These are phyloP conservation scores for Botrytis fabae DNA, from an alignment of 2,329 filamentous ascomycete genomes.

Conservation along the genomic window DNA sequence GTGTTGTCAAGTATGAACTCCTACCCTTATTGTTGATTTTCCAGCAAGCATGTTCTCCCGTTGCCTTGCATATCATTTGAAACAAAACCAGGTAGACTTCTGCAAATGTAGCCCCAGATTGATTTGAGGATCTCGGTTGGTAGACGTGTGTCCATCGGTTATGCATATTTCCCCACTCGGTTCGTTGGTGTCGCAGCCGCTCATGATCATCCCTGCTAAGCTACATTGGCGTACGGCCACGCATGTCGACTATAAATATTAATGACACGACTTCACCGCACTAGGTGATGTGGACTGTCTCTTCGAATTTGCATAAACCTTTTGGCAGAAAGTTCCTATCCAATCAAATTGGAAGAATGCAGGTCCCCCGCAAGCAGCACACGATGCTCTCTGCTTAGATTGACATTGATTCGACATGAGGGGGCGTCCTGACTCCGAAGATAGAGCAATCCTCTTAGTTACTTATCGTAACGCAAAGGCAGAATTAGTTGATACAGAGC, in stretches of 20 bases:
- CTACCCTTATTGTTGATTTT: background rate
- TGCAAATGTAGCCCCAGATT: background rate
- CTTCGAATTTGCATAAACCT: background rate
- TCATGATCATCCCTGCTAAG: background rate
- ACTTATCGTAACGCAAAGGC: background rate
- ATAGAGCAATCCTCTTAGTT: background rate
- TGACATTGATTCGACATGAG: background rate
- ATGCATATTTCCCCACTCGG: constrained; percentile 12
- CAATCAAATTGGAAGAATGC: background rate
- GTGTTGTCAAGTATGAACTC: constrained; percentile 9
- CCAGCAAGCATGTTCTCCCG: background rate
- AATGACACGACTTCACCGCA: constrained; percentile 4
- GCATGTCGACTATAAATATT: constrained; percentile 1
- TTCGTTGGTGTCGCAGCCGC: background rate
- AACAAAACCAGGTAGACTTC: constrained; percentile 1
- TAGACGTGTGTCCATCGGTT: background rate
- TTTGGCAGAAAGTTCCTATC: background rate
- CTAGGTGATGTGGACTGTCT: background rate
- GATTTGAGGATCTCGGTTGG: background rate
- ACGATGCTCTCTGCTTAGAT: background rate
- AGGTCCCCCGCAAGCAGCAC: background rate
- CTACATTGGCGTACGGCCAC: constrained; percentile 6
- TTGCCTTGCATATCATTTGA: background rate
- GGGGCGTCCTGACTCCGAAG: background rate
- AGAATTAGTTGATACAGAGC: background rate